These are phyloP conservation scores for Thraustochytrium sp. DNA, from an alignment of 352 stramenopile genomes.

Conservation along the genomic window DNA sequence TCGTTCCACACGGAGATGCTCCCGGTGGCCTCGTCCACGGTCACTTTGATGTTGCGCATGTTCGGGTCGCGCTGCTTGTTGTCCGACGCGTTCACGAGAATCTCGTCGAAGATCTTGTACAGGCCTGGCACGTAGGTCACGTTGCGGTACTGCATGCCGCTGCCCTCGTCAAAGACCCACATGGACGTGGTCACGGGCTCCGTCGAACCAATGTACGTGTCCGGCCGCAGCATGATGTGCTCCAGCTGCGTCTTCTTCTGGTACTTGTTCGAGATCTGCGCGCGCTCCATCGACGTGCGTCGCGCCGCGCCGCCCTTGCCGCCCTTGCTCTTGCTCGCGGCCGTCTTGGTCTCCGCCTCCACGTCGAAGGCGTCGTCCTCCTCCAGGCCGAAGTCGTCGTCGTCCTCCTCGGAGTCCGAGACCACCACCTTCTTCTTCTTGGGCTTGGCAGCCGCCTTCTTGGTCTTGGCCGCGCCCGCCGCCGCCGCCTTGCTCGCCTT, in stretches of 20 bases:
- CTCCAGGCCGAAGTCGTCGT: not conserved
- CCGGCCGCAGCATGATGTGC: conserved; percentile 92
- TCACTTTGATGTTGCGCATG: conserved; percentile 88
- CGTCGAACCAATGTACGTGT: conserved; percentile 91
- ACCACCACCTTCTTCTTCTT: conserved; percentile 11
- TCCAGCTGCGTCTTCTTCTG: conserved; percentile 93
- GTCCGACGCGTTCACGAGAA: conserved; percentile 98
- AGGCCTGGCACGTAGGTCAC: conserved; percentile 85
- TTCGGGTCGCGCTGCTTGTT: conserved; percentile 99
- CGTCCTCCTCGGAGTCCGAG: not conserved
- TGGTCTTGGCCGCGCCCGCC: not conserved
- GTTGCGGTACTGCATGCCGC: conserved; percentile 74
- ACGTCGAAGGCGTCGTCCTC: conserved; percentile 23
- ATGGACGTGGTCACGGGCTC: conserved; percentile 81
- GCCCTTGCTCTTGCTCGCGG: not conserved
- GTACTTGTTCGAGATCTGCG: conserved; percentile 62
- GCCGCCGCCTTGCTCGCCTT: not conserved
- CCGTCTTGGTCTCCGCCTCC: not conserved
- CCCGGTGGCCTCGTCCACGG: conserved; percentile 80
- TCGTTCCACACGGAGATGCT: conserved; percentile 95
- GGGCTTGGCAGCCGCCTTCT: not conserved
- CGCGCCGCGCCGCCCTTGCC: not conserved
- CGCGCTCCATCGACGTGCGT: conserved; percentile 42
- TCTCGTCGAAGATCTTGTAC: conserved; percentile 99
- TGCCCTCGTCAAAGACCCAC: conserved; percentile 83